Evolutionary conservation across 306 rosid species (phyloP), one percentile per base, ranked within the genome.

Genomic region (Corylus avellana): DNA sequence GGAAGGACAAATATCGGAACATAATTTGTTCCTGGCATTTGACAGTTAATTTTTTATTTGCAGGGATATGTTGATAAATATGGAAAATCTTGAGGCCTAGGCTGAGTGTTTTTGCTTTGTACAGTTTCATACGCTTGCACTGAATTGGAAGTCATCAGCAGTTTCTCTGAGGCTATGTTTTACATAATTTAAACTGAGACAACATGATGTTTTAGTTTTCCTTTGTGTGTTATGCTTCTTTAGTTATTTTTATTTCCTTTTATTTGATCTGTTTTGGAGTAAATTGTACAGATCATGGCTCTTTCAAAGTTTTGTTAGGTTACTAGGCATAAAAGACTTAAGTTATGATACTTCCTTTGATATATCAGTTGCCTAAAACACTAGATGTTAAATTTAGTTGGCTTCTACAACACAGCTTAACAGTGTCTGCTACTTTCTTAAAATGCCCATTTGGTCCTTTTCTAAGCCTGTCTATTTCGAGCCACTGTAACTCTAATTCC

Each of bases 41-140:
- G 80, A 91, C 87, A 32, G 53, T 59, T n/a, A 78, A 20, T 84
- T 49, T 86, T 86, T 85, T 70, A 61, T 82, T 80, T 90, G 94
- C 98, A 95, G 99, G 99, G 94, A 80, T 95, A 95, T 84, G 91
- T 91, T 66, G 88, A 81, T 76, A 95, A 91, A 89, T 91, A 91
- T 88, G 91, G 97, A 32, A 95, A 93, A 81, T 78, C 91, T 62
- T 90, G 91, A 94, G 86, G 80, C 81, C 84, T 58, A 71, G 84
- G 79, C 79, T 62, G 53, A 80, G 70, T 79, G 84, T 80, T 73
- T 75, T 82, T 72, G 80, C 75, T 79, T 76, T 84, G 95, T 90
- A 84, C 85, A 91, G 85, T 84, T 90, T 83, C 72, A 75, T 83
- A 77, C 55, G 59, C 82, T 80, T 78, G 82, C 84, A 78, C 74